Base-by-base conservation (phyloP, 169 alveolate genomes). In the Ichthyophthirius multifiliis region DNA sequence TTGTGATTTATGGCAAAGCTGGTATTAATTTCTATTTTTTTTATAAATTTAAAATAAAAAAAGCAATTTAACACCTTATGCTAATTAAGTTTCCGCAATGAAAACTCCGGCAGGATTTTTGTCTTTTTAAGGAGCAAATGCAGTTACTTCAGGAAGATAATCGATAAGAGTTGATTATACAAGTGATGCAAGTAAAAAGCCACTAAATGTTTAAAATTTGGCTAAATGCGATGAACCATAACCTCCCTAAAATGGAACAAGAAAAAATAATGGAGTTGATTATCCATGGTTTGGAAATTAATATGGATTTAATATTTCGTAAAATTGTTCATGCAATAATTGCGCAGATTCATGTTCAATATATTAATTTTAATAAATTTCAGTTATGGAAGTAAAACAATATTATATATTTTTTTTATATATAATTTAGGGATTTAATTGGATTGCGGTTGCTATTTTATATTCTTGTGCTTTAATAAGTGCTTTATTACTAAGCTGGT, bases 61-160 rank as follows among this genome's bases (percentile, higher is more conserved):
- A n/a, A n/a, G 83, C 31, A 23, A 48, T 31, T 18, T 45, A 65
- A 76, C 83, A 37, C 45, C 65, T 31, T 76, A 48, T 62, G 83
- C 83, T 30, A 48, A 75, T 27, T 41, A 76, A 62, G 76, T 76
- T 2, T 30, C 74, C 18, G 83, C 83, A 43, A 76, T 76, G 83
- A 9, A 13, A 20, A 76, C 83, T 3, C 83, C 83, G 0, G 76
- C 75, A 18, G 76, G 76, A 20, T 76, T 76, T 39, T 76, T 76
- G 30, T 45, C 76, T 27, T 76, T 76, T 23, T 62, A 76, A 18
- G 76, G 74, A 4, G 83, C 65, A 48, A 37, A 76, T 15, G 76
- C 63, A 9, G 83, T 62, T 16, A 37, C 76, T 23, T 18, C 46
- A 76, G 65, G 67, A 39, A 43, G 43, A 23, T 62, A 76, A 62